Conservation (phyloP, 1,139 yeast species). For the Lodderomyces elongisporus region DNA sequence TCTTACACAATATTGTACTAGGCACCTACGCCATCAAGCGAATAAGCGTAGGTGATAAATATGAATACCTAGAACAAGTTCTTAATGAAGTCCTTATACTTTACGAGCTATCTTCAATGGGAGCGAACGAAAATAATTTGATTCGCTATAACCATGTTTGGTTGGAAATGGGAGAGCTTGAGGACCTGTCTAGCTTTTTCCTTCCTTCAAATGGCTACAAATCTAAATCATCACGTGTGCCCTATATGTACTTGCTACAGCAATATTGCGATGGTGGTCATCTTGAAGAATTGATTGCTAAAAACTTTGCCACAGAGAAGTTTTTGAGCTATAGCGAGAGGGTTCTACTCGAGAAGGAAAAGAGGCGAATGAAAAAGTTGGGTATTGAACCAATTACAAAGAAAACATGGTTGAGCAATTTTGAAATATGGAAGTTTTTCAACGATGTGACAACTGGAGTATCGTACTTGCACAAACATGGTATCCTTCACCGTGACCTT, state of each 20-base stretch:
- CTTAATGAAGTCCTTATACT: constrained; percentile 71
- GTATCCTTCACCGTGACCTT: constrained; percentile 78
- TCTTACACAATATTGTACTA: constrained; percentile 60
- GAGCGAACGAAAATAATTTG: constrained; percentile 50
- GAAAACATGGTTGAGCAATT: constrained; percentile 24
- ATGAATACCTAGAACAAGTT: constrained; percentile 62
- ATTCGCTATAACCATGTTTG: constrained; percentile 89
- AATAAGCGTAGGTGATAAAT: constrained; percentile 76
- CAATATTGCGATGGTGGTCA: constrained; percentile 90
- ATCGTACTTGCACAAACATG: constrained; percentile 63
- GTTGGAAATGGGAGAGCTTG: constrained; percentile 68
- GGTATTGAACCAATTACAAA: constrained; percentile 1
- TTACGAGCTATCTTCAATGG: constrained; percentile 40
- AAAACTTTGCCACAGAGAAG: constrained; percentile 22
- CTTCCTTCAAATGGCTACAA: constrained; percentile 12
- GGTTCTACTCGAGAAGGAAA: constrained; percentile 21
- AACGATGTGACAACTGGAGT: constrained; percentile 68
- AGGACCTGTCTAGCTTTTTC: constrained; percentile 35
- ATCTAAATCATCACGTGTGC: constrained; percentile 33
- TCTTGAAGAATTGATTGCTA: constrained; percentile 58
- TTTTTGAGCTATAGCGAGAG: constrained; percentile 24
- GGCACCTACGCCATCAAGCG: constrained; percentile 83
- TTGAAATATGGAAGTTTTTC: constrained; percentile 58
- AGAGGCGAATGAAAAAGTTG: constrained; percentile 16
- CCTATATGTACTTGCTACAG: constrained; percentile 78